Conservation (phyloP, 192 early-diverging fungal species). For the Diversispora epigaea region DNA sequence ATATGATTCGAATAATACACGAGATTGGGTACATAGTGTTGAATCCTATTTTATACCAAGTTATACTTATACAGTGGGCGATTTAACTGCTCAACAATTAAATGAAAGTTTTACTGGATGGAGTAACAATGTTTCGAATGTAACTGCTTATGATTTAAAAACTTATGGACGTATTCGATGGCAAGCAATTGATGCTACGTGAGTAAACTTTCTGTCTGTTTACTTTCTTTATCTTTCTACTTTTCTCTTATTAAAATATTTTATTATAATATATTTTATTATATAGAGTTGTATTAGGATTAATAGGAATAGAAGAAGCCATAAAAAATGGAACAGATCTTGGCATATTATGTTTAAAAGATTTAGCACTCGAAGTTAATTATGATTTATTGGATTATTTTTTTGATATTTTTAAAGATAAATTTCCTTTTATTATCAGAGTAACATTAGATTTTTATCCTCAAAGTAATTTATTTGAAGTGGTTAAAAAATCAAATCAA, state of each 20-base stretch:
- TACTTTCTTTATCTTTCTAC: too few species aligned
- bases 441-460: slow-evolving; percentile 44
- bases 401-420: slow-evolving; percentile 29
- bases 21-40: slow-evolving; percentile 40
- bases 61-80: slow-evolving; percentile 32
- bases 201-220: slow-evolving; percentile 2
- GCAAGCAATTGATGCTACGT: slow-evolving; percentile 47
- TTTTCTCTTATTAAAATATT: background rate
- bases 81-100: slow-evolving; percentile 26
- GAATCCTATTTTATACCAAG: slow-evolving; percentile 38
- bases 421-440: slow-evolving; percentile 44
- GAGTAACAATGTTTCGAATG: background rate
- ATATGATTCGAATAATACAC: slow-evolving; percentile 17
- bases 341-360: slow-evolving; percentile 31
- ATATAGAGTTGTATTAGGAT: background rate
- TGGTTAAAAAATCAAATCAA: slow-evolving; percentile 37
- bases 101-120: slow-evolving; percentile 35
- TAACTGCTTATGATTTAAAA: slow-evolving; percentile 31
- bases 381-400: slow-evolving; percentile 32
- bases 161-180: slow-evolving; percentile 23
- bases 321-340: background rate
- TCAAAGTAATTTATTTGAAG: slow-evolving; percentile 41
- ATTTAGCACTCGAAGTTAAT: slow-evolving; percentile 37
- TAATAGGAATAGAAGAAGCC: background rate
- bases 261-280: background rate